Conservation (phyloP, 31 red algal genomes). For the Odonthalia washingtoniensis region DNA sequence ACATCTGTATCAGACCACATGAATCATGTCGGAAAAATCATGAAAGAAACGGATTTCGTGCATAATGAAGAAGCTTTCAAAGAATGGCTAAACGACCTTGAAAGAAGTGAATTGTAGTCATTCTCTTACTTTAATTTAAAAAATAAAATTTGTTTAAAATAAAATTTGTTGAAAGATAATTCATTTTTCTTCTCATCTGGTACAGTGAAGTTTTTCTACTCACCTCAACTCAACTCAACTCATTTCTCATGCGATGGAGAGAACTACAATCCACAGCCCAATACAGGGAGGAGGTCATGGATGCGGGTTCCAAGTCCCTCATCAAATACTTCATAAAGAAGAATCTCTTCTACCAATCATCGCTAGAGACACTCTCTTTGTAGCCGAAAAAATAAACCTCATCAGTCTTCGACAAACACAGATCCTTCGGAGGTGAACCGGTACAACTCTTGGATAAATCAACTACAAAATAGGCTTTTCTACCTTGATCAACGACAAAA, state of each 20-base stretch:
- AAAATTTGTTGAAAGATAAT: not conserved
- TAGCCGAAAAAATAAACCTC: not conserved
- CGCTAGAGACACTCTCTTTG: not conserved
- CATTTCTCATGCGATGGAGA: not conserved
- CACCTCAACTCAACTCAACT: not conserved
- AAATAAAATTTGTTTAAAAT: not conserved
- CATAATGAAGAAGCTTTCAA: not conserved
- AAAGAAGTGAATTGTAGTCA: not conserved
- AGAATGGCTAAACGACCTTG: not conserved
- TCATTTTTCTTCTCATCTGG: not conserved
- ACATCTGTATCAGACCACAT: not conserved
- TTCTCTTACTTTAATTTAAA: not conserved
- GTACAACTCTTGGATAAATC: not conserved
- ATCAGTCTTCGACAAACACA: not conserved
- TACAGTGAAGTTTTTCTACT: not conserved
- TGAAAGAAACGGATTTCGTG: not conserved
- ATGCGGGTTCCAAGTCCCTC: not conserved
- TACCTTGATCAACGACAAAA: not conserved
- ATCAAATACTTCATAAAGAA: not conserved
- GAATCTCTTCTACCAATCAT: not conserved
- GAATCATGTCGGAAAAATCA: slow-evolving; percentile 5
- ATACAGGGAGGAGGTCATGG: not conserved
- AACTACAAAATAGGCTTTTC: not conserved
- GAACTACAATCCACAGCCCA: not conserved
- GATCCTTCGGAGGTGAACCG: not conserved